A percentile compares a stretch with the other conserved stretches of the same genome.
phyloP scores from a whole-genome alignment of 495 filamentous ascomycete genomes.

The Cercophora newfieldiana region DNA sequence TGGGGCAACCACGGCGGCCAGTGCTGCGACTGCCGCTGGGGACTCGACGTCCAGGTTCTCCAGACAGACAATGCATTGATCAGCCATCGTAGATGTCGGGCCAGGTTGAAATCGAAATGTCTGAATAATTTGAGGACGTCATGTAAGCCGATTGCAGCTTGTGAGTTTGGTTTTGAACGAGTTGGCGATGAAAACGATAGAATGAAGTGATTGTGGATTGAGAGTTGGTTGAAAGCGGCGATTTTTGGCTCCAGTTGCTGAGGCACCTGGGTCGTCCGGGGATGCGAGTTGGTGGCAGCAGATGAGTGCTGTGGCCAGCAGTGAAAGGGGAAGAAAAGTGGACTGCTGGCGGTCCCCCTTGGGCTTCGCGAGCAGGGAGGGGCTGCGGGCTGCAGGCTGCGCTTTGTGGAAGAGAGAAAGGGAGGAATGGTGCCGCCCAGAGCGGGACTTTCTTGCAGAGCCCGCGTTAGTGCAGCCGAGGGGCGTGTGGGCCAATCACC shows the following conservation, averaged over 20 bases:
- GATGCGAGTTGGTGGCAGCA: neutral
- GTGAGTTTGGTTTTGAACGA: neutral
- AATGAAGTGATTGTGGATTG: neutral
- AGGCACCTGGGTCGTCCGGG: neutral
- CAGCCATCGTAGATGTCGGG: constrained; percentile 63
- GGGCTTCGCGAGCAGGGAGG: constrained; percentile 4
- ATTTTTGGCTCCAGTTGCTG: constrained; percentile 16
- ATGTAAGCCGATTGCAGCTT: constrained; percentile 31
- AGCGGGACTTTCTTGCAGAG: constrained; percentile 10
- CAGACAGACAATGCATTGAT: constrained; percentile 95
- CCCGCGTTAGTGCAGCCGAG: constrained; percentile 21
- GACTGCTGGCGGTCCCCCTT: neutral
- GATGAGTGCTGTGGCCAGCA: neutral
- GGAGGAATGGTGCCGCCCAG: constrained; percentile 19
- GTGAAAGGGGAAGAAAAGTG: constrained; percentile 14
- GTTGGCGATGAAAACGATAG: neutral
- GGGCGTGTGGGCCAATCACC: constrained; percentile 15
- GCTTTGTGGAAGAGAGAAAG: constrained; percentile 15
- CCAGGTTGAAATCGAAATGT: constrained; percentile 12
- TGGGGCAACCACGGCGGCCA: constrained; percentile 13
- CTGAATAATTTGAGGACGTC: constrained; percentile 31
- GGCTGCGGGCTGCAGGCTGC: neutral
- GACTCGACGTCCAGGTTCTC: constrained; percentile 70
- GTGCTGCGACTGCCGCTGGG: constrained; percentile 13
- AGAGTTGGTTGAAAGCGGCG: constrained; percentile 8